These are phyloP conservation scores for Fusarium subglutinans DNA, from an alignment of 2,329 filamentous ascomycete species.

Conservation along the genomic window DNA sequence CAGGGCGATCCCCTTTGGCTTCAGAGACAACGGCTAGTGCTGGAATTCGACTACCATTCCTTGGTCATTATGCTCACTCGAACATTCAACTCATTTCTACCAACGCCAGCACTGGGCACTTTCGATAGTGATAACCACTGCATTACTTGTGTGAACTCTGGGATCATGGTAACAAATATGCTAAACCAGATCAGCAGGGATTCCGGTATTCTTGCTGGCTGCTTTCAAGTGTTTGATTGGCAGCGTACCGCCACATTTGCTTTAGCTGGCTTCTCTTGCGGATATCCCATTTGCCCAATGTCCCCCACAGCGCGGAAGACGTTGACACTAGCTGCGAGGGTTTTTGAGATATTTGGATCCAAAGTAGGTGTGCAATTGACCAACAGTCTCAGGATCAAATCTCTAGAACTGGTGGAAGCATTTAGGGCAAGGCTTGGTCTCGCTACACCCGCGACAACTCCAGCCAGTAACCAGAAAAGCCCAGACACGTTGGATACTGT, in stretches of 20 bases:
- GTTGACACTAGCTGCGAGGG: slow-evolving; percentile 14
- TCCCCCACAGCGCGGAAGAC: slow-evolving; percentile 32
- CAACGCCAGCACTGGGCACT: slow-evolving; percentile 40
- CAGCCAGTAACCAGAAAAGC: background rate
- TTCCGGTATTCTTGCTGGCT: slow-evolving; percentile 43
- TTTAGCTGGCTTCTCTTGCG: slow-evolving; percentile 36
- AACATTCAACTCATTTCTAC: slow-evolving; percentile 51
- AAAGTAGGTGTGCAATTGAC: slow-evolving; percentile 6
- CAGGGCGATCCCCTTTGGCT: slow-evolving; percentile 54
- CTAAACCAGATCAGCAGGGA: slow-evolving; percentile 41
- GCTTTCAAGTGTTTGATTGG: slow-evolving; percentile 43
- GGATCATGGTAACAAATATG: slow-evolving; percentile 42
- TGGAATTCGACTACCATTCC: slow-evolving; percentile 56
- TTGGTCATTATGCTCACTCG: slow-evolving; percentile 51
- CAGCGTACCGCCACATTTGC: slow-evolving; percentile 39
- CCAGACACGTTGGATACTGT: background rate
- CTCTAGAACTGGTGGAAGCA: slow-evolving; percentile 26
- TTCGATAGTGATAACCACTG: slow-evolving; percentile 41
- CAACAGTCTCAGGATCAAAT: slow-evolving; percentile 15
- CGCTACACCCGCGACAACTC: slow-evolving; percentile 16
- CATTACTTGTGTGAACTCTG: slow-evolving; percentile 37
- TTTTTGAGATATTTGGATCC: slow-evolving; percentile 23
- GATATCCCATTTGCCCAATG: slow-evolving; percentile 40
- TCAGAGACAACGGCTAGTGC: slow-evolving; percentile 51
- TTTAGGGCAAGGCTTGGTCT: slow-evolving; percentile 37